A percentile compares a stretch with the other conserved stretches of the same genome.
Evolutionary conservation across 2,329 filamentous ascomycete genomes (phyloP).

Genomic region (Epicoccum sorghinum): DNA sequence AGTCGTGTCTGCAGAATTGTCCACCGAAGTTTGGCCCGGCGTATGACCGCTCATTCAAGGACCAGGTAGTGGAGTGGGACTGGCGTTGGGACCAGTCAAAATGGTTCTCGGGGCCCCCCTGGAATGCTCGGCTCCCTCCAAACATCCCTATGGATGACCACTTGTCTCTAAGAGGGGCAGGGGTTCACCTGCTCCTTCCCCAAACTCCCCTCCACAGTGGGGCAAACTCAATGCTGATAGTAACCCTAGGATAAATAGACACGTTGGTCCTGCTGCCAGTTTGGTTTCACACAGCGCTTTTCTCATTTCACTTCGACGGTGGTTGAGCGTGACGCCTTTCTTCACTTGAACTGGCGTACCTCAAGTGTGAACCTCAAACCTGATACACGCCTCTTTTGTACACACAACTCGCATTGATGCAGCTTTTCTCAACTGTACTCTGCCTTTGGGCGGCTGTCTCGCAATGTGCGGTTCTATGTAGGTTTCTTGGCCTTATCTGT

Average conservation of each 20-base stretch:
- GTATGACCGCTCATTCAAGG: conserved; percentile 27
- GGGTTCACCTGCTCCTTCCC: conserved; percentile 14
- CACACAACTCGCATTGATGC: conserved; percentile 24
- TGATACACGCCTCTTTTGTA: not conserved
- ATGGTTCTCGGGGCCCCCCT: conserved; percentile 12
- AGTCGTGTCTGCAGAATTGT: conserved; percentile 1
- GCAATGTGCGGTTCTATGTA: conserved; percentile 24
- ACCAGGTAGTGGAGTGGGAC: conserved; percentile 15
- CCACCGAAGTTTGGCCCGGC: conserved; percentile 18
- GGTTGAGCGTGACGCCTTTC: not conserved
- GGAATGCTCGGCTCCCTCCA: conserved; percentile 13
- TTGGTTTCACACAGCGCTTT: not conserved
- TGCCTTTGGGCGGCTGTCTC: conserved; percentile 38
- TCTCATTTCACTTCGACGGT: not conserved
- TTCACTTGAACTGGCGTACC: not conserved
- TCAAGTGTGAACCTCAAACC: not conserved
- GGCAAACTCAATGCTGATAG: conserved; percentile 4
- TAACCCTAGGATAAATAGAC: conserved; percentile 16
- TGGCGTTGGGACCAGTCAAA: conserved; percentile 19
- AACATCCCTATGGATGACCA: conserved; percentile 21
- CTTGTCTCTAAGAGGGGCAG: conserved; percentile 15
- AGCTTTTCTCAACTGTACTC: conserved; percentile 29
- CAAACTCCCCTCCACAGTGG: conserved; percentile 3
- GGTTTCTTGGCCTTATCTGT: conserved; percentile 1
- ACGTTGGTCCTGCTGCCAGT: conserved; percentile 3